Evolutionary conservation across 305 asterid species (phyloP).

Genomic region (Striga hermonthica): DNA sequence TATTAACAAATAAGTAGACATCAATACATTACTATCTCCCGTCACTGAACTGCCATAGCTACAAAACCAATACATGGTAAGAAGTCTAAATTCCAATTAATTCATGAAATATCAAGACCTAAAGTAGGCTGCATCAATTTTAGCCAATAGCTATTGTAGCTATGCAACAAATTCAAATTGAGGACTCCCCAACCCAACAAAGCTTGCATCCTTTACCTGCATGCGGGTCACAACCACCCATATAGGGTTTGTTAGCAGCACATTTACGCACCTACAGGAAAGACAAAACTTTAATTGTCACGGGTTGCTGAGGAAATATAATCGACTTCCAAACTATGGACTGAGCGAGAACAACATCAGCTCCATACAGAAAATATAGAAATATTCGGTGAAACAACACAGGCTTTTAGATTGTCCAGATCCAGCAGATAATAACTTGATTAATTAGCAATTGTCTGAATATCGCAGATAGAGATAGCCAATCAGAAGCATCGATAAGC

Average conservation of each 20-base stretch:
- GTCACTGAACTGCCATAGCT: neutral
- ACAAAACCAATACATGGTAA: too few relatives aligned
- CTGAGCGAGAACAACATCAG: conserved; percentile 4
- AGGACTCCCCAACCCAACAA: conserved; percentile 17
- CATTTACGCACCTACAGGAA: conserved; percentile 75
- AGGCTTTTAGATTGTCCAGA: neutral
- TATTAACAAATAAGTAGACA: neutral
- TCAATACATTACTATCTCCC: neutral
- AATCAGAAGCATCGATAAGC: neutral
- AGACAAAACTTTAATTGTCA: conserved; percentile 32
- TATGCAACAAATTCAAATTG: conserved; percentile 16
- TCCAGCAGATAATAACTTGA: conserved; percentile 21
- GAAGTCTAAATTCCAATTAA: too few relatives aligned
- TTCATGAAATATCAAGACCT: conserved; percentile 1
- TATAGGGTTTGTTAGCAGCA: conserved; percentile 80
- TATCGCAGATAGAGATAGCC: conserved; percentile 1
- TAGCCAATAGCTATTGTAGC: conserved; percentile 17
- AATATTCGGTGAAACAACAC: conserved; percentile 14
- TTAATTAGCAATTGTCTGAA: neutral
- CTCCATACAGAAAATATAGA: neutral
- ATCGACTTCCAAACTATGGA: neutral
- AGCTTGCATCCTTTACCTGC: conserved; percentile 52
- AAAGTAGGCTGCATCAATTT: conserved; percentile 6
- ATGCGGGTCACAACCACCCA: conserved; percentile 89
- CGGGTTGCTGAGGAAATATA: conserved; percentile 25